Conservation (phyloP, 73 alveolate species). For the Urostyla sp. region DNA sequence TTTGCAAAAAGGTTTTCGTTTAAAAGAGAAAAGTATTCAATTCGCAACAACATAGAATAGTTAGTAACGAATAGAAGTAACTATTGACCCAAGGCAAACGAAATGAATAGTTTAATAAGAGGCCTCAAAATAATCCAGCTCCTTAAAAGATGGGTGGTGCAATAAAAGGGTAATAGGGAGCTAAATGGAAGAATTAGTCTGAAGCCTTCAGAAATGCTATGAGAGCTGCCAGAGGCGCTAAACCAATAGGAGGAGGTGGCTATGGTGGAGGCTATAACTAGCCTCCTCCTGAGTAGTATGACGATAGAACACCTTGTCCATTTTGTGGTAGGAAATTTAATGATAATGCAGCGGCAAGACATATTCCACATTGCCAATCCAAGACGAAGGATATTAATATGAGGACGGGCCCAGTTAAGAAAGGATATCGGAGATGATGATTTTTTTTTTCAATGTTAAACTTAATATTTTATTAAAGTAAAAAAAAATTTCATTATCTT, state of each 20-base stretch:
- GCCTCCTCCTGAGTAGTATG: constrained; percentile 38
- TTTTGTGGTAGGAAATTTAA: constrained; percentile 68
- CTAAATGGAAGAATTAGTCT: constrained; percentile 66
- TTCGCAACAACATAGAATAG: constrained; percentile 63
- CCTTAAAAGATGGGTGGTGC: constrained; percentile 12
- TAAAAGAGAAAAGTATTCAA: constrained; percentile 79
- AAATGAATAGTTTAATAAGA: constrained; percentile 39
- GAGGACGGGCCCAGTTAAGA: constrained; percentile 35
- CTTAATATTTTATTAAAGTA: too few relatives aligned
- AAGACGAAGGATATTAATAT: constrained; percentile 3
- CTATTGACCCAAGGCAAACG: constrained; percentile 45
- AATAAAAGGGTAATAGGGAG: background rate
- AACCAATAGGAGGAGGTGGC: constrained; percentile 12
- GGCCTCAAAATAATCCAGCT: constrained; percentile 29
- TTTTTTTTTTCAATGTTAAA: background rate
- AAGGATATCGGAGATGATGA: background rate
- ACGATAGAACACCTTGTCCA: constrained; percentile 58
- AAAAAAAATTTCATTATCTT: constrained; percentile 4
- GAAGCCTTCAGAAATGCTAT: constrained; percentile 70
- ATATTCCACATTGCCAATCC: constrained; percentile 43
- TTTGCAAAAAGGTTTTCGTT: constrained; percentile 84
- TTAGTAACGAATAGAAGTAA: constrained; percentile 44
- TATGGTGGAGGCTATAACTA: background rate
- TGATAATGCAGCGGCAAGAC: constrained; percentile 56
- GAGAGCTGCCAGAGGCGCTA: constrained; percentile 59